Evolutionary conservation across 805 yeast species (phyloP), one percentile per base, ranked within the genome.

Genomic region (Ogataea zsoltii): DNA sequence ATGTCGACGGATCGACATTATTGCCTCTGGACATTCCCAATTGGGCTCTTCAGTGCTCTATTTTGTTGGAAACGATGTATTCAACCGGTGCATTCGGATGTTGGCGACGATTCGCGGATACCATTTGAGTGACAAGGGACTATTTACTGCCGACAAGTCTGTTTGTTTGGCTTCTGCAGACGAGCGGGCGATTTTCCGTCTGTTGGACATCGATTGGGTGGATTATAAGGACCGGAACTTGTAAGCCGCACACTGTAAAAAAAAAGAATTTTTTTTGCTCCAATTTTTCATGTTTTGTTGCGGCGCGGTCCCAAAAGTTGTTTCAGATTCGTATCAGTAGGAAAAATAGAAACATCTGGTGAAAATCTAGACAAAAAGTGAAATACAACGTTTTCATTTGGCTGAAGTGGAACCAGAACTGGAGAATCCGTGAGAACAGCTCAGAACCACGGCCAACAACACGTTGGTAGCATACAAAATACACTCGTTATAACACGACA

Each of bases 1-100:
- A 10, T 76, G 81, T 65, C 68, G 85, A n/a, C 64, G 85, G 44
- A 62, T 80, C 50, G 85, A 80, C 51, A 68, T 80, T 32, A 55
- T 80, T 33, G 56, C 70, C 3, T 77, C 75, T 5, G 77, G 76
- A 1, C 68, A 76, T 66, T 46, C 56, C 1, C 68, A 71, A 26
- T 53, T 67, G 7, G 85, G 83, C 0, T 76, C 80, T 0, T 64
- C 76, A 0, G 52, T 71, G 54, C 61, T 80, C 6, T 79, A 80
- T 56, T 80, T 77, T 53, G 77, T 80, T 0, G 85, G 85, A 0
- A 74, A 77, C 51, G 75, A 72, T 45, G 61, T 68, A 18, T 77
- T 79, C 57, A 80, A 79, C 56, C 67, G 82, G 42, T 56, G 64
- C 26, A 54, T 77, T 26, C 62, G 85, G 28, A 51, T 64, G 25